Conservation (phyloP, 495 filamentous ascomycete genomes). For the Melanomma pulvis-pyrius region DNA sequence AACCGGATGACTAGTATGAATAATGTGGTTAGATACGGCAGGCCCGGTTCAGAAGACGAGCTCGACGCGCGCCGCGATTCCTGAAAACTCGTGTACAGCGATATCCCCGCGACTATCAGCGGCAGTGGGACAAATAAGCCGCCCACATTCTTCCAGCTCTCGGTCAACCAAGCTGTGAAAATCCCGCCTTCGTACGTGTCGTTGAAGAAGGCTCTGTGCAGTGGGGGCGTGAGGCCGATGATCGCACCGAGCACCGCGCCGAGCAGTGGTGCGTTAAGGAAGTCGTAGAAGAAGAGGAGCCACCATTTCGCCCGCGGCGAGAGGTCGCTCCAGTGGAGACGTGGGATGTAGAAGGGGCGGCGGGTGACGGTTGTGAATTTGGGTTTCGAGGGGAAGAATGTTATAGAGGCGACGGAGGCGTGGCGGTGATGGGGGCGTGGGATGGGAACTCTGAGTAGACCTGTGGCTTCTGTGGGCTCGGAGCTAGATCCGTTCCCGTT, state of each 20-base stretch:
- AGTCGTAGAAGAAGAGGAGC: constrained; percentile 53
- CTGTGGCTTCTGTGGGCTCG: constrained; percentile 48
- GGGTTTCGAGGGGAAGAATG: constrained; percentile 35
- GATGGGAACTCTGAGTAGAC: constrained; percentile 43
- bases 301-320: constrained; percentile 42
- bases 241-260: constrained; percentile 62
- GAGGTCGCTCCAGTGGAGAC: constrained; percentile 44
- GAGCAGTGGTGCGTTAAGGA: constrained; percentile 64
- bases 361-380: constrained; percentile 7
- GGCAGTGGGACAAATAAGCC: constrained; percentile 68
- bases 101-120: constrained; percentile 67
- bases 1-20: constrained; percentile 62
- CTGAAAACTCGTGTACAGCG: constrained; percentile 56
- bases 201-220: constrained; percentile 67
- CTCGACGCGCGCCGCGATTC: constrained; percentile 31
- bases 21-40: constrained; percentile 54
- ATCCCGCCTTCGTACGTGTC: constrained; percentile 62
- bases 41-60: constrained; percentile 5
- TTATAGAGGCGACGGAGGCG: constrained; percentile 6
- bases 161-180: constrained; percentile 68
- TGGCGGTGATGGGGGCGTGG: constrained; percentile 11
- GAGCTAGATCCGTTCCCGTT: constrained; percentile 28
- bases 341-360: constrained; percentile 17
- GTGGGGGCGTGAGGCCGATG: constrained; percentile 60
- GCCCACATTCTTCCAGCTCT: constrained; percentile 63